Conservation (phyloP, 352 stramenopile species). For the Phytophthora brassicae region DNA sequence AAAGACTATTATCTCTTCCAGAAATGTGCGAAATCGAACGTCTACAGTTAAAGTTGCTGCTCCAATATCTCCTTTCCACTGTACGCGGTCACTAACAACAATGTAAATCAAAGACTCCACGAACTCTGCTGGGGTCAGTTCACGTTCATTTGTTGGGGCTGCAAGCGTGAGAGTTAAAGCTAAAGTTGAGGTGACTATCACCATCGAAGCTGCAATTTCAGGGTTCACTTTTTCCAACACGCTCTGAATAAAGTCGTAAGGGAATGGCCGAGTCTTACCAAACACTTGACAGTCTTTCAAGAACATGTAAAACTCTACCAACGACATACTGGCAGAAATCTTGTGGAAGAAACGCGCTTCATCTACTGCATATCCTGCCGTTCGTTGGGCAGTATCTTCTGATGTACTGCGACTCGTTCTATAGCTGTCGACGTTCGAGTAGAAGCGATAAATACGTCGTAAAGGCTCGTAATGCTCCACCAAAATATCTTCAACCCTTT, state of each 20-base stretch:
- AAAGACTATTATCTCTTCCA: constrained; percentile 65
- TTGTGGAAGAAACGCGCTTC: constrained; percentile 70
- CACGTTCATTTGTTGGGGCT: constrained; percentile 25
- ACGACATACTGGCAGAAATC: constrained; percentile 64
- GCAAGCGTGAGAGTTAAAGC: constrained; percentile 27
- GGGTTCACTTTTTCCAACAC: constrained; percentile 60
- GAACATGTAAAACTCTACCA: constrained; percentile 64
- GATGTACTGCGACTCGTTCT: not conserved
- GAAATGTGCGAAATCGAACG: constrained; percentile 44
- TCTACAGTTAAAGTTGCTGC: constrained; percentile 31
- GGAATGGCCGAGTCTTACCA: constrained; percentile 47
- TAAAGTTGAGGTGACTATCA: constrained; percentile 16
- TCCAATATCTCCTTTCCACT: constrained; percentile 6
- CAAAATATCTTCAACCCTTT: constrained; percentile 42
- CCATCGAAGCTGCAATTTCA: constrained; percentile 35
- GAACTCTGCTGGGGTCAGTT: constrained; percentile 72
- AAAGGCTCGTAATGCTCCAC: constrained; percentile 46
- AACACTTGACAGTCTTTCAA: constrained; percentile 75
- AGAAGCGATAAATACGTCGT: constrained; percentile 56
- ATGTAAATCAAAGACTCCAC: constrained; percentile 67
- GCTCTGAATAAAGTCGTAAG: constrained; percentile 56
- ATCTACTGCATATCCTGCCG: constrained; percentile 19
- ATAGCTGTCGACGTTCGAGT: constrained; percentile 49
- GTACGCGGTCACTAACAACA: constrained; percentile 39
- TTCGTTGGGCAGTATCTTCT: not conserved